Evolutionary conservation across 2,329 filamentous ascomycete genomes (phyloP).

Genomic region (Fusarium transvaalense): DNA sequence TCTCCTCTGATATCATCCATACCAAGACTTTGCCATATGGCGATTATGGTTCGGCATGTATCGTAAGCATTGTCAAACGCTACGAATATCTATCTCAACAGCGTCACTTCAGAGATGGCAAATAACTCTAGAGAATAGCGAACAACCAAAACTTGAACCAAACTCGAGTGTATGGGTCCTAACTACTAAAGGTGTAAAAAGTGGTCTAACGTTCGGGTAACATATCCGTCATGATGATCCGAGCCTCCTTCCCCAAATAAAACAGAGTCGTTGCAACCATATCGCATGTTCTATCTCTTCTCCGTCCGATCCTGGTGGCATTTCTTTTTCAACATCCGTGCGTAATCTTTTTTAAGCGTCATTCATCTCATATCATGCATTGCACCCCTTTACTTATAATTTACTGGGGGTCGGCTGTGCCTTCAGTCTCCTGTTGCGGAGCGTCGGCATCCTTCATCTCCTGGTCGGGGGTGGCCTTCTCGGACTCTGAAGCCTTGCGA

Average conservation of each 20-base stretch:
- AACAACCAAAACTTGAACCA: conserved; percentile 27
- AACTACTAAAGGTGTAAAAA: conserved; percentile 48
- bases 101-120: background rate
- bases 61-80: background rate
- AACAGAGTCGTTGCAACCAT: conserved; percentile 46
- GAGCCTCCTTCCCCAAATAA: conserved; percentile 39
- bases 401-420: conserved; percentile 56
- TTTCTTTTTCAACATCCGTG: conserved; percentile 34
- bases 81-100: background rate
- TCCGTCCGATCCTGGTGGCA: conserved; percentile 16
- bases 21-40: background rate
- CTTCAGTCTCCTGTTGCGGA: conserved; percentile 63
- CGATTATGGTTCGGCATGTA: no score
- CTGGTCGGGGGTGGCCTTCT: conserved; percentile 67
- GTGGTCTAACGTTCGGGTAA: conserved; percentile 49
- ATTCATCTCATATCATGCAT: conserved; percentile 45
- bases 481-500: conserved; percentile 65
- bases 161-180: conserved; percentile 48
- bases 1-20: background rate
- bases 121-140: background rate
- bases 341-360: conserved; percentile 38
- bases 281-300: conserved; percentile 43
- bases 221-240: conserved; percentile 50
- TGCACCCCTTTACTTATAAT: conserved; percentile 20
- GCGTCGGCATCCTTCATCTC: conserved; percentile 74